Conservation (phyloP, 164 flowering plant species). For the Akebia trifoliata region DNA sequence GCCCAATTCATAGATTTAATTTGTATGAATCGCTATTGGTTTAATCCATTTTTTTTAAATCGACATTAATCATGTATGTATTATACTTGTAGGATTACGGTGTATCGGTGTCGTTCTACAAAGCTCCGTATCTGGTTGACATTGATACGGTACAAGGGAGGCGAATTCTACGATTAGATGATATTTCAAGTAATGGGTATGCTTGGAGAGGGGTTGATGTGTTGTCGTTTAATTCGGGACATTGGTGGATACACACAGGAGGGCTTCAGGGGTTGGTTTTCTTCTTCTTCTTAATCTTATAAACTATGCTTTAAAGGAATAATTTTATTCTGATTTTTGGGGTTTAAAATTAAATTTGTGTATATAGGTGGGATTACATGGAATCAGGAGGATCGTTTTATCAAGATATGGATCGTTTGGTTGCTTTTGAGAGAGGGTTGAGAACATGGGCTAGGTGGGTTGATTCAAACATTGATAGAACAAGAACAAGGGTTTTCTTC, state of each 20-base stretch:
- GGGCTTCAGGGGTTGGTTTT: slow-evolving; percentile 37
- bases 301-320: too few species aligned
- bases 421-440: slow-evolving; percentile 62
- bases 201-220: slow-evolving; percentile 50
- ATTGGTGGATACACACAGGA: slow-evolving; percentile 69
- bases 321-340: too few species aligned
- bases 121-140: slow-evolving; percentile 52
- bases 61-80: too few species aligned
- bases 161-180: slow-evolving; percentile 44
- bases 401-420: slow-evolving; percentile 71
- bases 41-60: too few species aligned
- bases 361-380: slow-evolving; percentile 80
- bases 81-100: slow-evolving; percentile 32
- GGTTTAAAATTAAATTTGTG: background rate
- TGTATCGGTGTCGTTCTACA: slow-evolving; percentile 23
- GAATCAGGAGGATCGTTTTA: slow-evolving; percentile 50
- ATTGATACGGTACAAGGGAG: slow-evolving; percentile 25
- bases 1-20: too few species aligned
- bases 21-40: too few species aligned
- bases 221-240: slow-evolving; percentile 62
- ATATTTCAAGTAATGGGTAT: slow-evolving; percentile 32
- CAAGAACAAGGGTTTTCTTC: slow-evolving; percentile 62
- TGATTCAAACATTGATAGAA: slow-evolving; percentile 51
- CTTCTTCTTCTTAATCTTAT: background rate
- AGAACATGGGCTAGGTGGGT: slow-evolving; percentile 87